Evolutionary conservation across 768 basidiomycete genomes (phyloP).

Genomic region (Collybia sp.): DNA sequence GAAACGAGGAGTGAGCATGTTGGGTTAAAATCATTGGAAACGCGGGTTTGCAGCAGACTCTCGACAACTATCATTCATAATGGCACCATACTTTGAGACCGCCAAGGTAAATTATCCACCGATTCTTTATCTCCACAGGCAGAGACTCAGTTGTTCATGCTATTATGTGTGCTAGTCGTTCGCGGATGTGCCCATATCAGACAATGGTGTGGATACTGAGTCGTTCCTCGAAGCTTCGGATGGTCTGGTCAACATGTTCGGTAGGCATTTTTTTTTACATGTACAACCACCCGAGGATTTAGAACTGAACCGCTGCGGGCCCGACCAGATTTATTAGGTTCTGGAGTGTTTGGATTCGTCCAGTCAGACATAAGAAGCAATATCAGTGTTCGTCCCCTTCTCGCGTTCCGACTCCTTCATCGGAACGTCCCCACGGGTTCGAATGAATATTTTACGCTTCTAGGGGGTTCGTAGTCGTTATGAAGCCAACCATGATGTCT

Average conservation of each 20-base stretch:
- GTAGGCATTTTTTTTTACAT: constrained; percentile 29
- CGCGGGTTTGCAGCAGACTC: no score
- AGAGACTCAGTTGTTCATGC: constrained; percentile 1
- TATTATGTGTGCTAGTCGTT: constrained; percentile 59
- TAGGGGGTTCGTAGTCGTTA: constrained; percentile 66
- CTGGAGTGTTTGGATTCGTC: constrained; percentile 68
- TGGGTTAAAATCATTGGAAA: no score
- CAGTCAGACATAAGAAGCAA: constrained; percentile 68
- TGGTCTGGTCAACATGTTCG: constrained; percentile 73
- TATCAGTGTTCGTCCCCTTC: constrained; percentile 46
- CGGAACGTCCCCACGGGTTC: neutral
- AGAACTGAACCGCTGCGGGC: constrained; percentile 1
- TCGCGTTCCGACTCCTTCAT: no score
- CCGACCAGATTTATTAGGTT: constrained; percentile 57
- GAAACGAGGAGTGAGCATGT: no score
- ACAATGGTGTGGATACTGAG: constrained; percentile 72
- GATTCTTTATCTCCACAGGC: no score
- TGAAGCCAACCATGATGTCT: constrained; percentile 34
- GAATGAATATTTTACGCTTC: neutral
- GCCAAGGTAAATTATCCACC: constrained; percentile 45
- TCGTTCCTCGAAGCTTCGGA: constrained; percentile 87
- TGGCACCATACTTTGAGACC: constrained; percentile 65
- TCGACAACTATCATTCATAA: no score
- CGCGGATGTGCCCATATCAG: constrained; percentile 74
- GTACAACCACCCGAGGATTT: constrained; percentile 9